Evolutionary conservation across 1,139 yeast species (phyloP).

Genomic region (Suhomyces terraborum): DNA sequence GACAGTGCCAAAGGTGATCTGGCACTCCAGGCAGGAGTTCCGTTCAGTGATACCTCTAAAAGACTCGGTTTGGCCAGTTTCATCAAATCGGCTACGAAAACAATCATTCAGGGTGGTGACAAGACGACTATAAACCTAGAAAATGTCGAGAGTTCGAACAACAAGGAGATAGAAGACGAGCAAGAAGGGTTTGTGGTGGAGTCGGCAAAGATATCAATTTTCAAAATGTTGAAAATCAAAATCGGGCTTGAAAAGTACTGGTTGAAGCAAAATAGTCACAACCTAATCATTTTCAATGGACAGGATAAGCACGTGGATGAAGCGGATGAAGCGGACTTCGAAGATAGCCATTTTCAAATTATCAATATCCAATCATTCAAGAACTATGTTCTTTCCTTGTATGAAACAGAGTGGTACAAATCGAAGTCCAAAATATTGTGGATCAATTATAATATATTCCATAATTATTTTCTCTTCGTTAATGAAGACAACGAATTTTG

Average conservation of each 20-base stretch:
- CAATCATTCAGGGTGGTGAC: conserved; percentile 33
- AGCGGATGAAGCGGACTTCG: conserved; percentile 9
- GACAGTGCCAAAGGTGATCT: conserved; percentile 27
- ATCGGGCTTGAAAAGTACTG: conserved; percentile 38
- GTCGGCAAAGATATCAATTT: conserved; percentile 33
- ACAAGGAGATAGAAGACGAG: conserved; percentile 36
- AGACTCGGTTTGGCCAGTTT: conserved; percentile 33
- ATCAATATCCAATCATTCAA: conserved; percentile 38
- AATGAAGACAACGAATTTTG: conserved; percentile 35
- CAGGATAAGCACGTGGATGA: conserved; percentile 12
- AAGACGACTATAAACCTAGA: conserved; percentile 30
- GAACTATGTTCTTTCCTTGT: conserved; percentile 31
- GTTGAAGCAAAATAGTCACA: conserved; percentile 45
- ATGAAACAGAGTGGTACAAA: conserved; percentile 36
- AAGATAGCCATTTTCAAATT: conserved; percentile 29
- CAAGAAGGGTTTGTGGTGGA: conserved; percentile 30
- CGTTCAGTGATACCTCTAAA: conserved; percentile 31
- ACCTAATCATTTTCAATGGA: conserved; percentile 35
- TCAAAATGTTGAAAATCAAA: conserved; percentile 39
- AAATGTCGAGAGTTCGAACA: conserved; percentile 42
- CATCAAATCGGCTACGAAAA: conserved; percentile 39
- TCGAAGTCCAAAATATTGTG: conserved; percentile 22
- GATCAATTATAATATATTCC: conserved; percentile 29
- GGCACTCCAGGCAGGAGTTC: conserved; percentile 38
- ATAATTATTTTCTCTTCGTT: conserved; percentile 35